A percentile compares a stretch with the other conserved stretches of the same genome.
These are phyloP conservation scores for Paracoccidioides brasiliensis DNA, from an alignment of 2,329 filamentous ascomycete genomes.

Conservation along the genomic window DNA sequence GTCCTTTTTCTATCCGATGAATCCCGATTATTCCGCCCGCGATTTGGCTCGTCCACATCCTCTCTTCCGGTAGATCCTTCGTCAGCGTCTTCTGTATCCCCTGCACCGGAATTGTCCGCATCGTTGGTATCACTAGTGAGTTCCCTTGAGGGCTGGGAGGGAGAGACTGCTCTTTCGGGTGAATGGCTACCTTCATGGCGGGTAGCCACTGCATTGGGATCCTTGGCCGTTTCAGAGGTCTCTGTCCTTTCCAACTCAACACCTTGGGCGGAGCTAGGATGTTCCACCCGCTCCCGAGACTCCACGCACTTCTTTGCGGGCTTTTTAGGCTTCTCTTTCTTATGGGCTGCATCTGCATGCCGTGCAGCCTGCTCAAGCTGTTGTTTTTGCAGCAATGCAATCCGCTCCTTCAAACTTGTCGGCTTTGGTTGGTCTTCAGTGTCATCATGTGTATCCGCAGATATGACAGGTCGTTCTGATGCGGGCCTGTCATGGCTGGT, in stretches of 20 bases:
- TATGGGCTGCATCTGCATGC: conserved; percentile 62
- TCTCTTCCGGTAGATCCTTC: conserved; percentile 57
- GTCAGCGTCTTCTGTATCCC: conserved; percentile 50
- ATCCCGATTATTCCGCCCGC: conserved; percentile 7
- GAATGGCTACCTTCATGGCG: conserved; percentile 17
- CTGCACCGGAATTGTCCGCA: conserved; percentile 51
- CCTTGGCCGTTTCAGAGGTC: conserved; percentile 21
- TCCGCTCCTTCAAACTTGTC: conserved; percentile 85
- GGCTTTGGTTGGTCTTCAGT: conserved; percentile 73
- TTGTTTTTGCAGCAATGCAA: conserved; percentile 85
- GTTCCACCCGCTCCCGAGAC: conserved; percentile 22
- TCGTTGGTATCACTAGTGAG: conserved; percentile 50
- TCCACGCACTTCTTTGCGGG: conserved; percentile 53
- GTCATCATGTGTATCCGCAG: conserved; percentile 27
- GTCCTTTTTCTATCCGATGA: conserved; percentile 9
- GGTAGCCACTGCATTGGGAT: conserved; percentile 24
- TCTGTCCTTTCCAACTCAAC: conserved; percentile 20
- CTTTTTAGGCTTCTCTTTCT: conserved; percentile 80
- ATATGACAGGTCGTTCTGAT: conserved; percentile 1
- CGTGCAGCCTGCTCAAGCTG: conserved; percentile 79
- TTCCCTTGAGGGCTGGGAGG: conserved; percentile 36
- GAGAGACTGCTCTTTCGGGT: conserved; percentile 20
- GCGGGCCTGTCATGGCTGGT: conserved; percentile 6
- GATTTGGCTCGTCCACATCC: conserved; percentile 51
- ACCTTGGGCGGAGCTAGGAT: conserved; percentile 15